A percentile compares a stretch with the other conserved stretches of the same genome.
phyloP scores from a whole-genome alignment of 495 filamentous ascomycete genomes.

The Aspergillus carlsbadensis region DNA sequence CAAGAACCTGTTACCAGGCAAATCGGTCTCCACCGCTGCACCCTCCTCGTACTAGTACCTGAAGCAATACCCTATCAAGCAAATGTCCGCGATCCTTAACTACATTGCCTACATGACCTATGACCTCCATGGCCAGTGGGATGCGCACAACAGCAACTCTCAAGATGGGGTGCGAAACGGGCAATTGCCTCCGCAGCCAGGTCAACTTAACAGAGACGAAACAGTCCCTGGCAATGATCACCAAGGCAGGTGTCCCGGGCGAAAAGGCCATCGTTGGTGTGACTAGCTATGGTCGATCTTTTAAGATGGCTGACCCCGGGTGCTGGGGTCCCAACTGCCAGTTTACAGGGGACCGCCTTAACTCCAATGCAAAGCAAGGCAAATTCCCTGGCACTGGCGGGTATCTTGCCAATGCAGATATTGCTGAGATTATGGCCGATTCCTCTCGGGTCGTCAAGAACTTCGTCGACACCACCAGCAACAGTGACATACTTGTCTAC shows the following conservation, averaged over 20 bases:
- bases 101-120: constrained; percentile 41
- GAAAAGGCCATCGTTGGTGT: constrained; percentile 41
- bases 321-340: constrained; percentile 26
- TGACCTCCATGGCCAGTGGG: constrained; percentile 38
- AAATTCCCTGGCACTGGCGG: constrained; percentile 29
- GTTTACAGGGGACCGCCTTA: constrained; percentile 18
- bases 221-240: constrained; percentile 44
- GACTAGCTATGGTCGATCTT: constrained; percentile 38
- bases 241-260: constrained; percentile 46
- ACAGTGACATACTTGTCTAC: constrained; percentile 40
- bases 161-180: constrained; percentile 30
- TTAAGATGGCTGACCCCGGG: constrained; percentile 32
- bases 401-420: constrained; percentile 26
- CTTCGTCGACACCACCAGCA: constrained; percentile 16
- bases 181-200: constrained; percentile 41
- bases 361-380: constrained; percentile 33
- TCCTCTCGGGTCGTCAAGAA: neutral
- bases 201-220: constrained; percentile 45
- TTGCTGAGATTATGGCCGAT: constrained; percentile 6
- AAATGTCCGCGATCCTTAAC: constrained; percentile 21
- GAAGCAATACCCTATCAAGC: constrained; percentile 27
- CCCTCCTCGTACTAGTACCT: constrained; percentile 37
- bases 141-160: constrained; percentile 24
- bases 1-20: constrained; percentile 7
- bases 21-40: constrained; percentile 16